Conservation (phyloP, 371 early-diverging fungal species). For the Catenaria anguillulae region DNA sequence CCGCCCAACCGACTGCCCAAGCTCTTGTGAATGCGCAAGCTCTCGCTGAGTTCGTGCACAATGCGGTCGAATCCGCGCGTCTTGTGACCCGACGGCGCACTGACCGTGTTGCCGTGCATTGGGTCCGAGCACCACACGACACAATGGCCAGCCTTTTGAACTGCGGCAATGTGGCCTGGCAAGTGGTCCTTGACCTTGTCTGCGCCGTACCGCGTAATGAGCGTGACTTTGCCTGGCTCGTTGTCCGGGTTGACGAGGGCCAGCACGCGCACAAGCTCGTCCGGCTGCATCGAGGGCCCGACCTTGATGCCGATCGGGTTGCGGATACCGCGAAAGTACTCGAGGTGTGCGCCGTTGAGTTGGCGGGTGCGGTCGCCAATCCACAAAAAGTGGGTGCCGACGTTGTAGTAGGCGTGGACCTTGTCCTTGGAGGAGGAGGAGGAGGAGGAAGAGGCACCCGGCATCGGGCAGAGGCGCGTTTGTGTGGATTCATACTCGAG, state of each 20-base stretch:
- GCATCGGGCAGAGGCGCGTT: no score
- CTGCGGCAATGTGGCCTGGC: constrained; percentile 78
- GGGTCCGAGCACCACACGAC: constrained; percentile 96
- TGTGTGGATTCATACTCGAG: constrained; percentile 79
- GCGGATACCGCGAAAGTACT: constrained; percentile 84
- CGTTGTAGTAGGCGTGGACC: constrained; percentile 49
- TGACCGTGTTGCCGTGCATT: constrained; percentile 85
- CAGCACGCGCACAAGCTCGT: constrained; percentile 61
- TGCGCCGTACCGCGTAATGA: constrained; percentile 88
- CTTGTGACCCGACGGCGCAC: constrained; percentile 62
- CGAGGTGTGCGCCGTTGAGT: constrained; percentile 85
- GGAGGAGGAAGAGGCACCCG: no score
- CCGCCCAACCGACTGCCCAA: constrained; percentile 65
- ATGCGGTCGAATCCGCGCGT: constrained; percentile 81
- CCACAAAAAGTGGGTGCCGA: constrained; percentile 90
- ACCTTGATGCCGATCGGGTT: constrained; percentile 96
- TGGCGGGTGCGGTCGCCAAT: constrained; percentile 95
- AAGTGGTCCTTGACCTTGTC: constrained; percentile 60
- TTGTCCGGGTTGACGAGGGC: constrained; percentile 70
- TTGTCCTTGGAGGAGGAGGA: no score
- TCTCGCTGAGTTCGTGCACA: constrained; percentile 55
- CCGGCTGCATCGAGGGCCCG: constrained; percentile 76
- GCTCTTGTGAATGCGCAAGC: constrained; percentile 66
- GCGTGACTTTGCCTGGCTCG: constrained; percentile 79
- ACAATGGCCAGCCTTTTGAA: constrained; percentile 60